Evolutionary conservation across 2,329 filamentous ascomycete genomes (phyloP).

Genomic region (Fusarium clavum): DNA sequence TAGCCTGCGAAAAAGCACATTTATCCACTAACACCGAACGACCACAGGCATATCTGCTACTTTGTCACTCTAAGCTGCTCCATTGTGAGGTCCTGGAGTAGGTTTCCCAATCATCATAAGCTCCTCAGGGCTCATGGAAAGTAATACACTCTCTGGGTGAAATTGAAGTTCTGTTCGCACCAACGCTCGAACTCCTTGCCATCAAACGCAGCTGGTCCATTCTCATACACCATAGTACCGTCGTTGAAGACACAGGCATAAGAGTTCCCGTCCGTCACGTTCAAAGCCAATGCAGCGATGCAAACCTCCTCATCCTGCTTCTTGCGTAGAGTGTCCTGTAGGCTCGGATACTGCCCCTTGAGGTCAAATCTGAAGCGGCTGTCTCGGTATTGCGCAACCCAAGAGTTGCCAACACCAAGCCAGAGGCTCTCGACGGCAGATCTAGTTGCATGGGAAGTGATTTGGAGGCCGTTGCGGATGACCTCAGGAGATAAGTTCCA

Average conservation of each 20-base stretch:
- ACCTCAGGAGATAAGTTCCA: conserved; percentile 28
- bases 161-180: conserved; percentile 32
- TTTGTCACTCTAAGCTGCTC: conserved; percentile 18
- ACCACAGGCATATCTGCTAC: conserved; percentile 3
- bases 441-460: conserved; percentile 5
- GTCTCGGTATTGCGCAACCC: conserved; percentile 42
- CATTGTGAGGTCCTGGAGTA: conserved; percentile 9
- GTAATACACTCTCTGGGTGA: conserved; percentile 7
- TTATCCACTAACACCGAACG: no score
- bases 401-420: conserved; percentile 37
- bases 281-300: conserved; percentile 34
- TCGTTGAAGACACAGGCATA: conserved; percentile 34
- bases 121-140: background rate
- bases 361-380: conserved; percentile 32
- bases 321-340: conserved; percentile 7
- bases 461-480: conserved; percentile 8
- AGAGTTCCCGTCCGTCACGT: conserved; percentile 21
- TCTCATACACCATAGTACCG: conserved; percentile 13
- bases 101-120: background rate
- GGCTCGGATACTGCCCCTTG: conserved; percentile 19
- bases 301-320: conserved; percentile 8
- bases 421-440: conserved; percentile 33
- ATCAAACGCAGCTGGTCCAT: conserved; percentile 16
- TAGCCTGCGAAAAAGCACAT: conserved; percentile 32
- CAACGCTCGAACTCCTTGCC: conserved; percentile 31